A percentile compares a stretch with the other conserved stretches of the same genome.
These are phyloP conservation scores for Diutina catenulata DNA, from an alignment of 1,139 yeast species.

Conservation along the genomic window DNA sequence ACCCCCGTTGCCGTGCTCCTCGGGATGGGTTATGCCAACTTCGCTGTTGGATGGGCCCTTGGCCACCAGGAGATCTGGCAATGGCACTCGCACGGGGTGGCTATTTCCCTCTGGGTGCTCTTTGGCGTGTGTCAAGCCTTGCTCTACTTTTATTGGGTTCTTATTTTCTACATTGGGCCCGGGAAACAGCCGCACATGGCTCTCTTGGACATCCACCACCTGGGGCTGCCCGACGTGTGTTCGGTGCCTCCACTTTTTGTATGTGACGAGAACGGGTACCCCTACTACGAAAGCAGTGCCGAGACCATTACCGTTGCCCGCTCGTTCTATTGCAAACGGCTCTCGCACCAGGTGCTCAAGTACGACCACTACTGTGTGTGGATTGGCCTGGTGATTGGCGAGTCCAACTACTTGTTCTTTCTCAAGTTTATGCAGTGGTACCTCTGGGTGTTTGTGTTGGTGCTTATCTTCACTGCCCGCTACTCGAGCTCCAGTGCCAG, in stretches of 20 bases:
- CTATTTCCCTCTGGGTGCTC: slow-evolving; percentile 18
- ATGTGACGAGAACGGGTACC: slow-evolving; percentile 51
- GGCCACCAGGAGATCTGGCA: slow-evolving; percentile 25
- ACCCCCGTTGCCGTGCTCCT: slow-evolving; percentile 10
- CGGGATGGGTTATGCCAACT: slow-evolving; percentile 21
- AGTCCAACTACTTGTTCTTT: slow-evolving; percentile 40
- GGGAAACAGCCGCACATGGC: slow-evolving; percentile 14
- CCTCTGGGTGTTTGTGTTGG: slow-evolving; percentile 18
- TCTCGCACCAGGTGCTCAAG: slow-evolving; percentile 36
- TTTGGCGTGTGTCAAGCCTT: slow-evolving; percentile 16
- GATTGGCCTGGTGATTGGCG: slow-evolving; percentile 50
- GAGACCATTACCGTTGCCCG: slow-evolving; percentile 42
- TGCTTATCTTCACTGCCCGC: slow-evolving; percentile 8
- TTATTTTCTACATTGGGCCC: slow-evolving; percentile 21
- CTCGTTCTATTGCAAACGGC: slow-evolving; percentile 41
- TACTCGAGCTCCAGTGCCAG: slow-evolving; percentile 8
- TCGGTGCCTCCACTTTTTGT: slow-evolving; percentile 38
- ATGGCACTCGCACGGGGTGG: slow-evolving; percentile 17
- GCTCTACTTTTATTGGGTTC: slow-evolving; percentile 21
- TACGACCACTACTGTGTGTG: slow-evolving; percentile 62
- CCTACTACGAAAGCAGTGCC: slow-evolving; percentile 47
- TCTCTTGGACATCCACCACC: background rate
- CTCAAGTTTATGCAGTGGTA: slow-evolving; percentile 33
- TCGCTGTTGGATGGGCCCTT: slow-evolving; percentile 21
- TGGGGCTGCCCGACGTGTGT: background rate